These are phyloP conservation scores for Beauveria bassiana DNA, from an alignment of 2,329 filamentous ascomycete genomes.

Conservation along the genomic window DNA sequence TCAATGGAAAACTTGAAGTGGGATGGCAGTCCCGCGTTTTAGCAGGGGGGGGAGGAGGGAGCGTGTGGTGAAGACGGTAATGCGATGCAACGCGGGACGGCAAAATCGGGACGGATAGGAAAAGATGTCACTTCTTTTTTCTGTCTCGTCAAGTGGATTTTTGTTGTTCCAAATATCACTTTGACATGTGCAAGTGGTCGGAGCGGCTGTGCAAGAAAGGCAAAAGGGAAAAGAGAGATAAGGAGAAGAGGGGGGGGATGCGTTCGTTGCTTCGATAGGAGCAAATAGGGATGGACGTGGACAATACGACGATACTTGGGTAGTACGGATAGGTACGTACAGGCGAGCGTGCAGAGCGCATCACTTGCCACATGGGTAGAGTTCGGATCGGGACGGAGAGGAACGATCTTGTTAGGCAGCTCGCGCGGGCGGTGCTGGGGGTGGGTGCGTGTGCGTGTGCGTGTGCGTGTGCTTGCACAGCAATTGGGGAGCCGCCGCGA, in stretches of 20 bases:
- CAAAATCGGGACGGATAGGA: slow-evolving; percentile 6
- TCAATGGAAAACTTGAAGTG: background rate
- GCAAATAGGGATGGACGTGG: background rate
- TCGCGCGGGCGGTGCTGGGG: too few species aligned
- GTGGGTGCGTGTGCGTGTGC: background rate
- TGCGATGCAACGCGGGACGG: slow-evolving; percentile 4
- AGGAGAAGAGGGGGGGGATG: background rate
- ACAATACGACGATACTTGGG: background rate
- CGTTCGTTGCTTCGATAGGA: background rate
- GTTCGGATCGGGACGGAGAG: slow-evolving; percentile 9
- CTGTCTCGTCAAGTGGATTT: background rate
- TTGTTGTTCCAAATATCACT: too few species aligned
- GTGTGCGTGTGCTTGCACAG: background rate
- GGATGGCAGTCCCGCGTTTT: background rate
- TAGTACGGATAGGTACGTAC: background rate
- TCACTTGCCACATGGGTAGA: background rate
- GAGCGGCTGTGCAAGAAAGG: background rate
- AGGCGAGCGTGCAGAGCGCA: background rate
- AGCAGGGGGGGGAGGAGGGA: background rate
- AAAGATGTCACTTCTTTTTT: background rate
- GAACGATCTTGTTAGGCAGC: slow-evolving; percentile 10
- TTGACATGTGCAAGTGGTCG: slow-evolving; percentile 7
- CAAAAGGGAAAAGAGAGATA: background rate
- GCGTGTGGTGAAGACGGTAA: background rate
- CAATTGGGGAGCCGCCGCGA: background rate